These are phyloP conservation scores for Phlyctochytrium planicorne DNA, from an alignment of 192 early-diverging fungal genomes.

Conservation along the genomic window DNA sequence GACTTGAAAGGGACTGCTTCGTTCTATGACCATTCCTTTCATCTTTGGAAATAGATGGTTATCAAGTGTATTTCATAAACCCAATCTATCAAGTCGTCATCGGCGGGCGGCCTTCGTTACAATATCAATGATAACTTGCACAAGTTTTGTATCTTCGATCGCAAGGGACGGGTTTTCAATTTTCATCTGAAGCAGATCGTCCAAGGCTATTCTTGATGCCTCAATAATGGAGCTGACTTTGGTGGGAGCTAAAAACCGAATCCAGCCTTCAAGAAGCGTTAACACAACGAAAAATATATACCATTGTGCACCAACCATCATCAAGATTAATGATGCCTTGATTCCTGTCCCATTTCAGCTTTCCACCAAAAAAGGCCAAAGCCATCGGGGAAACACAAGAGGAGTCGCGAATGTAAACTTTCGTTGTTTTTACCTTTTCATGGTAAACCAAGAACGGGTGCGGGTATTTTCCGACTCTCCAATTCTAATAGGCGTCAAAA, in stretches of 20 bases:
- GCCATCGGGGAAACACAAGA: slow-evolving; percentile 30
- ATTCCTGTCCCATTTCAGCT: slow-evolving; percentile 27
- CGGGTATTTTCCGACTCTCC: slow-evolving; percentile 20
- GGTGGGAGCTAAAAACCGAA: slow-evolving; percentile 29
- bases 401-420: slow-evolving; percentile 47
- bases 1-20: slow-evolving; percentile 52
- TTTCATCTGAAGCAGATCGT: slow-evolving; percentile 71
- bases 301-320: slow-evolving; percentile 26
- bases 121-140: slow-evolving; percentile 15
- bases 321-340: slow-evolving; percentile 30
- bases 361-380: slow-evolving; percentile 45
- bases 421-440: slow-evolving; percentile 44
- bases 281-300: not conserved
- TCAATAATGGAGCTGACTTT: slow-evolving; percentile 31
- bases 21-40: slow-evolving; percentile 56
- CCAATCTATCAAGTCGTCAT: too few species aligned
- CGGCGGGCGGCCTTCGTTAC: too few species aligned
- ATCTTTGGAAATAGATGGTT: slow-evolving; percentile 43
- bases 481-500: slow-evolving; percentile 29
- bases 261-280: slow-evolving; percentile 23
- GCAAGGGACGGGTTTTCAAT: slow-evolving; percentile 65
- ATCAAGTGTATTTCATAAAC: not conserved
- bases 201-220: slow-evolving; percentile 59
- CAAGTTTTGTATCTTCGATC: slow-evolving; percentile 20
- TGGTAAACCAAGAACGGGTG: slow-evolving; percentile 40